Base-by-base conservation (phyloP, 164 flowering plant genomes). In the Berberis thunbergii region DNA sequence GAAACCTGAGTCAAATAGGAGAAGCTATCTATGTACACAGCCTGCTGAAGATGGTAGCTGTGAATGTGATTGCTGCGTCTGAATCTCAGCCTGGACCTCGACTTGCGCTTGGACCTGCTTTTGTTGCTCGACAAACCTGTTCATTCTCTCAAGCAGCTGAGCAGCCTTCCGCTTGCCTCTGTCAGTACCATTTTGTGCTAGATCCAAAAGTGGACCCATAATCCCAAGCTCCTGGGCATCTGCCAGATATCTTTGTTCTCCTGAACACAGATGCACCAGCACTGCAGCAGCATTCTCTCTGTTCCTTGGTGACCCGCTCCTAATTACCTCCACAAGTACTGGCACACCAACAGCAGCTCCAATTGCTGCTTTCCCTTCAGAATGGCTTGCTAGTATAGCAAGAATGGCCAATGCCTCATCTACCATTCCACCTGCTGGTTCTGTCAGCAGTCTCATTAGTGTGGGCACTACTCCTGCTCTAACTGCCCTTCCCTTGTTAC, bases 221-320 rank as follows among this genome's bases (percentile, higher is more conserved):
- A 83, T 75, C 6, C 96, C 92, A 7, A 84, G 80, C 59, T 85
- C 86, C 71, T 81, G 83, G 39, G 88, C 91, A 56, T 80, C 81
- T 6, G 60, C 87, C 12, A 92, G 64, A 75, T 81, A 70, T 13
- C 79, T 78, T 6, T 73, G 84, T 63, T 84, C 96, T n/a, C 88
- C 87, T 9, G 82, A 54, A 65, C 81, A 89, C 61, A 92, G 80
- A 57, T 86, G 95, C 59, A 89, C 89, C 71, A 92, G 68, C 49
- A 92, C 88, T 39, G 98, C 96, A 63, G 97, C 97, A 3, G 98
- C 94, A 74, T 93, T 93, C 71, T 93, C 98, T 66, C 67, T 86
- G 67, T 93, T 93, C 77, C 98, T 76, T 0, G 98, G 96, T 6
- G 96, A 88, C 4, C 97, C 98, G 64, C 54, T 85, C 46, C 81